Conservation (phyloP, 345 rosid genomes). For the Turnera subulata region DNA sequence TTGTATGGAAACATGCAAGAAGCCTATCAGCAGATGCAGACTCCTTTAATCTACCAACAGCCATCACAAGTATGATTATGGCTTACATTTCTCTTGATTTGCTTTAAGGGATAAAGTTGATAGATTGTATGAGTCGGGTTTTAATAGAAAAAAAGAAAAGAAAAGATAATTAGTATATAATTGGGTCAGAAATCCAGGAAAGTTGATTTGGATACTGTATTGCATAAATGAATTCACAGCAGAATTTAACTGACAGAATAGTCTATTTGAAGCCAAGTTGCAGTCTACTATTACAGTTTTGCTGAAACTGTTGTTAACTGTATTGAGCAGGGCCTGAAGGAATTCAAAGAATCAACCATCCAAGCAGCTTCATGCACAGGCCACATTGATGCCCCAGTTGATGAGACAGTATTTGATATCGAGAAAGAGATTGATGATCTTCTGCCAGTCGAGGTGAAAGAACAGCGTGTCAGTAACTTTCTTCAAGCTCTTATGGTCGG, state of each 20-base stretch:
- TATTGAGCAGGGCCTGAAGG: slow-evolving; percentile 22
- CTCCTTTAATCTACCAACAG: slow-evolving; percentile 28
- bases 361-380: slow-evolving; percentile 28
- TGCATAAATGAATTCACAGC: no score
- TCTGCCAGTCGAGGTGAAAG: slow-evolving; percentile 27
- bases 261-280: not conserved
- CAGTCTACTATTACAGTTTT: no score
- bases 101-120: no score
- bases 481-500: slow-evolving; percentile 30
- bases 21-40: slow-evolving; percentile 29
- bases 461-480: slow-evolving; percentile 27
- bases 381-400: slow-evolving; percentile 27
- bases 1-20: slow-evolving; percentile 32
- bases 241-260: no score
- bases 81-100: not conserved
- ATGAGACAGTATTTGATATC: slow-evolving; percentile 29
- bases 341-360: slow-evolving; percentile 30
- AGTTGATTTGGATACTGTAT: no score
- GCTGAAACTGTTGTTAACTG: not conserved
- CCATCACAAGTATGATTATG: slow-evolving; percentile 12
- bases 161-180: no score
- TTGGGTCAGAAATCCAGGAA: no score
- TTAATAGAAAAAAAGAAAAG: no score
- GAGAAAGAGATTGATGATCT: slow-evolving; percentile 34
- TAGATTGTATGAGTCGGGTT: no score